Conservation (phyloP, 2,329 filamentous ascomycete species). For the Aspergillus tanneri region DNA sequence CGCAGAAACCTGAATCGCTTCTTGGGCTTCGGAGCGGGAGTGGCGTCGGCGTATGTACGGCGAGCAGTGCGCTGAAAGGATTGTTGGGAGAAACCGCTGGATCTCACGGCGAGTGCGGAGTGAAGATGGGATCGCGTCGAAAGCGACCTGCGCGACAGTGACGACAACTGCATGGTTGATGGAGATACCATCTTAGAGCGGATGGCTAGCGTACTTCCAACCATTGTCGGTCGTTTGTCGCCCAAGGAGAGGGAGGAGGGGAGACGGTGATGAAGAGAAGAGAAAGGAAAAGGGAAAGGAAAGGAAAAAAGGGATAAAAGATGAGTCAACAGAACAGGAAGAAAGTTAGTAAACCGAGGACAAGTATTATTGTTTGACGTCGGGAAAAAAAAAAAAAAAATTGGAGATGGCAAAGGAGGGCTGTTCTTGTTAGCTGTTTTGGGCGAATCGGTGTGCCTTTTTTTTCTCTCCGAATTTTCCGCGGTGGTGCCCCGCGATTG, state of each 20-base stretch:
- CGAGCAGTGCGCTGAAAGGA: conserved; percentile 41
- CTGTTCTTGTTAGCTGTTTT: conserved; percentile 31
- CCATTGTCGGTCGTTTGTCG: conserved; percentile 31
- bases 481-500: neutral
- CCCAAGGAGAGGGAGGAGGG: conserved; percentile 18
- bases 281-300: conserved; percentile 1
- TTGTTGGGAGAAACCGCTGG: conserved; percentile 22
- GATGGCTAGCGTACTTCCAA: conserved; percentile 36
- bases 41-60: conserved; percentile 54
- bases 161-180: conserved; percentile 35
- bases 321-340: too few relatives aligned
- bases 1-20: conserved; percentile 68
- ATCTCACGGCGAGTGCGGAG: conserved; percentile 28
- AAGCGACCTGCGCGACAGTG: conserved; percentile 39
- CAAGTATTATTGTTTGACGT: conserved; percentile 1
- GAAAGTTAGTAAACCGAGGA: conserved; percentile 4
- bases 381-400: conserved; percentile 19
- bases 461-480: conserved; percentile 4
- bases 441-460: conserved; percentile 36
- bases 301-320: conserved; percentile 17
- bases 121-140: conserved; percentile 31
- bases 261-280: conserved; percentile 7
- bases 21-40: conserved; percentile 44
- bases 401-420: conserved; percentile 12
- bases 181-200: conserved; percentile 33